Evolutionary conservation across 2,329 filamentous ascomycete genomes (phyloP).

Genomic region (Scedosporium aurantiacum): DNA sequence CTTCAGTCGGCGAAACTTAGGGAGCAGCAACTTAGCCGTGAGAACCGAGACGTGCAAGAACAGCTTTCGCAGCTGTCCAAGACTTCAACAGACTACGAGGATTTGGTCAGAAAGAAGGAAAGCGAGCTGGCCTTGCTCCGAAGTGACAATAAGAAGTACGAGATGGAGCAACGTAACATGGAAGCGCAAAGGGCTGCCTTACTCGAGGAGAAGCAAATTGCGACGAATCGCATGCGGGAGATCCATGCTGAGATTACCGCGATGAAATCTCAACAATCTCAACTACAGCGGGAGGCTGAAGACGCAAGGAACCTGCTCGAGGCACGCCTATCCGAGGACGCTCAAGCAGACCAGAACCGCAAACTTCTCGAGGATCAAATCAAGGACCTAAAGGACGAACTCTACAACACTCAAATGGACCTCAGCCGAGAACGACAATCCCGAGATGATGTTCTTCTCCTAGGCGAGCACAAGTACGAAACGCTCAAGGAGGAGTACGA

Average conservation of each 20-base stretch:
- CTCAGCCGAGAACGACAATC: constrained; percentile 87
- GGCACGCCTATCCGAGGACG: constrained; percentile 80
- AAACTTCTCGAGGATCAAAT: constrained; percentile 80
- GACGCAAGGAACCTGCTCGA: constrained; percentile 82
- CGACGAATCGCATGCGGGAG: constrained; percentile 65
- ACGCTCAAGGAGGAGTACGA: constrained; percentile 78
- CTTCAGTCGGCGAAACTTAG: constrained; percentile 62
- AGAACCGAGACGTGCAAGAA: constrained; percentile 73
- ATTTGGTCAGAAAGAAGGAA: constrained; percentile 85
- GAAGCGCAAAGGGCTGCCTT: constrained; percentile 69
- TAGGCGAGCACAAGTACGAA: constrained; percentile 79
- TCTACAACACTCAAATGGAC: constrained; percentile 78
- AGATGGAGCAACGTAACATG: constrained; percentile 66
- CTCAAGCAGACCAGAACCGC: constrained; percentile 68
- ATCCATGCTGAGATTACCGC: constrained; percentile 81
- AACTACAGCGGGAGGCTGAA: constrained; percentile 77
- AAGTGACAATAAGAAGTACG: constrained; percentile 71
- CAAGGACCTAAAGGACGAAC: constrained; percentile 71
- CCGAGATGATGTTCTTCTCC: constrained; percentile 81
- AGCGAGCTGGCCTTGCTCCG: constrained; percentile 81
- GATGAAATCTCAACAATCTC: constrained; percentile 71
- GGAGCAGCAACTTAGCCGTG: constrained; percentile 64
- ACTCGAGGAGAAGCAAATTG: constrained; percentile 64
- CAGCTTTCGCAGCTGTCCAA: constrained; percentile 80
- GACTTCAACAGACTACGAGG: constrained; percentile 90